These are phyloP conservation scores for Cardamine occulta DNA, from an alignment of 345 rosid species.

Conservation along the genomic window DNA sequence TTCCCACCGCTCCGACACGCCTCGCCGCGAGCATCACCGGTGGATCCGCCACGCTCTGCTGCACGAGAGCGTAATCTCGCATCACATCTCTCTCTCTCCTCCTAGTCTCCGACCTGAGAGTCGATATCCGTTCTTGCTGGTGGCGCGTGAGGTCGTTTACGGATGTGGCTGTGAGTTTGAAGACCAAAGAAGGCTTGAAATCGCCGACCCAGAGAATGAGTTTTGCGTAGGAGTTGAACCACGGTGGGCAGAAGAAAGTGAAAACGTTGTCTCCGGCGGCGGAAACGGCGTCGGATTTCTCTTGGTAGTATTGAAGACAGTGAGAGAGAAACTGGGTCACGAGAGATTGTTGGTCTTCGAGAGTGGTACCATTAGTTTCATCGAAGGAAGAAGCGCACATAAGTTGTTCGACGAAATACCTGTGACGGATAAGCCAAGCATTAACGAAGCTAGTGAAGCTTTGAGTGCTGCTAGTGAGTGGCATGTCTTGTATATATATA, in stretches of 20 bases:
- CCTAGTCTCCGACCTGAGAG: slow-evolving; percentile 31
- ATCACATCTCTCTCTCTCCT: slow-evolving; percentile 42
- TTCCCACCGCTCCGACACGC: slow-evolving; percentile 32
- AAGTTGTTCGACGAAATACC: slow-evolving; percentile 43
- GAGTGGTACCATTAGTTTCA: not conserved
- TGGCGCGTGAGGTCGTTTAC: slow-evolving; percentile 27
- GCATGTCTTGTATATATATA: slow-evolving; percentile 1
- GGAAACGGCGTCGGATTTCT: slow-evolving; percentile 40
- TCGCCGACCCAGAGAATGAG: slow-evolving; percentile 45
- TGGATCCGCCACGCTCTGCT: slow-evolving; percentile 46
- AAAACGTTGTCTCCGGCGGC: slow-evolving; percentile 41
- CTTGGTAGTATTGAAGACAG: slow-evolving; percentile 44
- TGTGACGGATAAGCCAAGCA: slow-evolving; percentile 40
- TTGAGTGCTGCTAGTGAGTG: slow-evolving; percentile 31
- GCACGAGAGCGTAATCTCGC: slow-evolving; percentile 40
- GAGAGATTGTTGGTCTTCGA: slow-evolving; percentile 29
- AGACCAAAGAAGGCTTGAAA: slow-evolving; percentile 34
- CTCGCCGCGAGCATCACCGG: slow-evolving; percentile 46
- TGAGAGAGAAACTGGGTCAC: slow-evolving; percentile 41
- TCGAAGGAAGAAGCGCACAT: slow-evolving; percentile 33
- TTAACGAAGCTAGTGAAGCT: slow-evolving; percentile 35
- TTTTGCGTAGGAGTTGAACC: slow-evolving; percentile 42
- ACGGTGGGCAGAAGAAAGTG: slow-evolving; percentile 43
- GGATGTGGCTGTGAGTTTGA: slow-evolving; percentile 33
- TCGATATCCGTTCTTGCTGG: slow-evolving; percentile 32